Evolutionary conservation across 2,329 filamentous ascomycete genomes (phyloP).

Genomic region (Fusarium citri): DNA sequence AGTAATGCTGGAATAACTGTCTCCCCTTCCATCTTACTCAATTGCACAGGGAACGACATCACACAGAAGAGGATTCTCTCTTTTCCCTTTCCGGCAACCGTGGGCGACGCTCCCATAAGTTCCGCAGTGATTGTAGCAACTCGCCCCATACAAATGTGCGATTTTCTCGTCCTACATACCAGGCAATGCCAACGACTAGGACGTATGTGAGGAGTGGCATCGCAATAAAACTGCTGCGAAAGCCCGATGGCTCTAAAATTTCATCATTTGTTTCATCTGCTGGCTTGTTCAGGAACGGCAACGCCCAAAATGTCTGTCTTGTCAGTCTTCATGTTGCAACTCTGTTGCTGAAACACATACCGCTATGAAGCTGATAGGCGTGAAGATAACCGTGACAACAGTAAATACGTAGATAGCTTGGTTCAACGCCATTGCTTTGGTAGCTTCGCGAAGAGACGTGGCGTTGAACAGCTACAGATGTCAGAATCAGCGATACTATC

Average conservation of each 20-base stretch:
- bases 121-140: rapidly evolving
- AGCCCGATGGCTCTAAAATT: rapidly evolving
- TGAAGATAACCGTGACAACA: background rate
- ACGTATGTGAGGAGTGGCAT: background rate
- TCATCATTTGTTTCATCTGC: rapidly evolving
- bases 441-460: background rate
- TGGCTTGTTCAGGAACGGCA: background rate
- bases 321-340: background rate
- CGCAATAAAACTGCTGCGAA: background rate
- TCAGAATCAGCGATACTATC: background rate
- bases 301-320: rapidly evolving
- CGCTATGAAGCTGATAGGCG: background rate
- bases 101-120: background rate
- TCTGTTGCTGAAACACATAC: background rate
- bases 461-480: background rate
- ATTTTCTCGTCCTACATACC: background rate
- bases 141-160: rapidly evolving
- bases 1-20: background rate
- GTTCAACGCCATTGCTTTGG: background rate
- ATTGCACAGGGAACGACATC: background rate
- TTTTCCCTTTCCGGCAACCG: background rate
- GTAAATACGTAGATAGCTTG: background rate
- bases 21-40: background rate
- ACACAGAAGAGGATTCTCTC: background rate
- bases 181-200: rapidly evolving